These are phyloP conservation scores for Mortierella sp. DNA, from an alignment of 371 early-diverging fungal genomes.

Conservation along the genomic window DNA sequence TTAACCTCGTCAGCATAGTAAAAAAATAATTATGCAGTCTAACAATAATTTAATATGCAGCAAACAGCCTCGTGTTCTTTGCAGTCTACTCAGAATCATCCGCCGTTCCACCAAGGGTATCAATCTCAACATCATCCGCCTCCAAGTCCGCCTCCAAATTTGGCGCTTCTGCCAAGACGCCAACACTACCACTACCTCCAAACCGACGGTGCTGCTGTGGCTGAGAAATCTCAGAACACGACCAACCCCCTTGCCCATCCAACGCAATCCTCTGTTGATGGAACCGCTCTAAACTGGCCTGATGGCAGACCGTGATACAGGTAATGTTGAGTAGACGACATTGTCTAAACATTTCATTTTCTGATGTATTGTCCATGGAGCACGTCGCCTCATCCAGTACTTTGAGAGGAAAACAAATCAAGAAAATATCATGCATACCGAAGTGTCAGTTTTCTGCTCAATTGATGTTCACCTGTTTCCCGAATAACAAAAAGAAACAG, in stretches of 20 bases:
- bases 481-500: background rate
- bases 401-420: slow-evolving; percentile 24
- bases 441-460: background rate
- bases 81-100: background rate
- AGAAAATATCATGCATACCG: too few species aligned
- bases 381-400: slow-evolving; percentile 85
- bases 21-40: background rate
- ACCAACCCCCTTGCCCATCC: slow-evolving; percentile 62
- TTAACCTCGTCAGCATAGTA: too few species aligned
- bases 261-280: slow-evolving; percentile 66
- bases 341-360: slow-evolving; percentile 66
- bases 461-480: background rate
- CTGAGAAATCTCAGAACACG: slow-evolving; percentile 10
- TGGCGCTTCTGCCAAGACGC: background rate
- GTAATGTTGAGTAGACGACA: slow-evolving; percentile 68
- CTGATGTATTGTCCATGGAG: slow-evolving; percentile 73
- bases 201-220: background rate
- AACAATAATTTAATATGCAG: background rate
- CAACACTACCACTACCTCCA: background rate
- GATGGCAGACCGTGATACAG: slow-evolving; percentile 80
- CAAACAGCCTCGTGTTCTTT: too few species aligned
- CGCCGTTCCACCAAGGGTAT: background rate
- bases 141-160: background rate
- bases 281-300: slow-evolving; percentile 61
- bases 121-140: slow-evolving; percentile 2